Conservation (phyloP, 257 asterid species). For the Lycium ferocissimum region DNA sequence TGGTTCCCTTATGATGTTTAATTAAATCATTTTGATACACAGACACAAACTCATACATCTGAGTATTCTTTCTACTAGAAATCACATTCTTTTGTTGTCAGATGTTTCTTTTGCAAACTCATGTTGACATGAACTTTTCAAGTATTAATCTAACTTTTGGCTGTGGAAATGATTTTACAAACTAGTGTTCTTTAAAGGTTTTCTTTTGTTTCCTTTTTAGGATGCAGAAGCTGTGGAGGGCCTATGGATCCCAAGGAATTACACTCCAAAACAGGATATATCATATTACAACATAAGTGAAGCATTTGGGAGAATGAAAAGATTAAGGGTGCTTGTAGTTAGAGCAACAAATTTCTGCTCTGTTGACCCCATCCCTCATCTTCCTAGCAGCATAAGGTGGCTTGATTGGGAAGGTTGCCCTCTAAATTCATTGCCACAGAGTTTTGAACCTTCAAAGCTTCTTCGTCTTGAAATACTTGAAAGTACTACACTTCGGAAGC, state of each 20-base stretch:
- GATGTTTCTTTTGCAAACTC: constrained; percentile 10
- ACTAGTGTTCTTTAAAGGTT: neutral
- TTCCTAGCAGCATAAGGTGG: constrained; percentile 29
- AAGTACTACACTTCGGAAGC: neutral
- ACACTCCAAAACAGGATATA: neutral
- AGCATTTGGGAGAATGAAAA: constrained; percentile 4
- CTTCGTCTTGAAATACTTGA: constrained; percentile 22
- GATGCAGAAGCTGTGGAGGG: constrained; percentile 23
- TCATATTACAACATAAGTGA: neutral
- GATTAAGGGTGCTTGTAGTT: constrained; percentile 20
- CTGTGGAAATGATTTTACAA: constrained; percentile 5
- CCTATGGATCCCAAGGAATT: neutral
- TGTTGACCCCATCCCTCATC: constrained; percentile 19
- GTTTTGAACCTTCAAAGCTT: constrained; percentile 28
- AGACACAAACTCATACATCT: neutral
- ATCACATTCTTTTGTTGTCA: neutral
- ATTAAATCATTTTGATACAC: neutral
- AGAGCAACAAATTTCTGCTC: neutral
- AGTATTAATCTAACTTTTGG: neutral
- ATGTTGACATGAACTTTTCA: neutral
- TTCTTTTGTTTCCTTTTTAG: constrained; percentile 19
- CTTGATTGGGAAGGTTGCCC: constrained; percentile 27
- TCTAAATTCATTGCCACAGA: constrained; percentile 26
- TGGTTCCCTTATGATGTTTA: neutral
- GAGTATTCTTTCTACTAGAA: neutral